Percentiles rank a stretch among this genome's conserved stretches.
These are phyloP conservation scores for Phytopythium boreale DNA, from an alignment of 352 stramenopile species.

Conservation along the genomic window DNA sequence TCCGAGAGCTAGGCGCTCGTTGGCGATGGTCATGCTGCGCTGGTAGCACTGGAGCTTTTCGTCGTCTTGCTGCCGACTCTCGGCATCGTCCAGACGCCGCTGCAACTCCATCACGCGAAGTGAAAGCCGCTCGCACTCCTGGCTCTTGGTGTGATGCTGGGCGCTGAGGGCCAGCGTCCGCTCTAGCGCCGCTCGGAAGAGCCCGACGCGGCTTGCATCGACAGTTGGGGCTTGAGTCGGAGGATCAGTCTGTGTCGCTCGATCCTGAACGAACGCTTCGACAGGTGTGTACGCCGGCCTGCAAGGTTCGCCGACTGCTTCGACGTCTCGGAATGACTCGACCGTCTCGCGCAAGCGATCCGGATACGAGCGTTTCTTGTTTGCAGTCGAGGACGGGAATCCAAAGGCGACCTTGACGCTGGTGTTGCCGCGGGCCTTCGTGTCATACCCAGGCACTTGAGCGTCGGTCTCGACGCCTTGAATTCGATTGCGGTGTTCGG, in stretches of 20 bases:
- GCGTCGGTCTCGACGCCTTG: background rate
- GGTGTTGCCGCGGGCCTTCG: background rate
- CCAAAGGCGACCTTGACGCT: constrained; percentile 30
- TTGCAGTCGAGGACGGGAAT: background rate
- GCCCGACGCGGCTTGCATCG: constrained; percentile 1
- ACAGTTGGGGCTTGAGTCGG: background rate
- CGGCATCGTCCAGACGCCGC: constrained; percentile 9
- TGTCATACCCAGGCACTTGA: background rate
- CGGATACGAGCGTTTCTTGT: constrained; percentile 10
- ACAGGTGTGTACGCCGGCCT: constrained; percentile 26
- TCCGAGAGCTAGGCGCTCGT: constrained; percentile 22
- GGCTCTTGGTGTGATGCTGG: constrained; percentile 37
- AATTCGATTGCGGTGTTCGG: constrained; percentile 25
- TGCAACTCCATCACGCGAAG: constrained; percentile 26
- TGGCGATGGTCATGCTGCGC: constrained; percentile 31
- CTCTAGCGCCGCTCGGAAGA: constrained; percentile 31
- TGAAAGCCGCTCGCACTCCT: constrained; percentile 37
- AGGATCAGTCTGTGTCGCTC: constrained; percentile 29
- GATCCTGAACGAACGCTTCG: constrained; percentile 17
- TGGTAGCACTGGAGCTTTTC: constrained; percentile 25
- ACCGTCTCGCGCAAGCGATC: constrained; percentile 27
- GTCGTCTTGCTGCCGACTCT: constrained; percentile 19
- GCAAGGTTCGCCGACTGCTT: background rate
- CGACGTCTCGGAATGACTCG: constrained; percentile 7
- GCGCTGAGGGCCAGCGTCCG: constrained; percentile 30